Evolutionary conservation across 139 green algal genomes (phyloP), one percentile per base, ranked within the genome.

Genomic region (Haematococcus sp.): DNA sequence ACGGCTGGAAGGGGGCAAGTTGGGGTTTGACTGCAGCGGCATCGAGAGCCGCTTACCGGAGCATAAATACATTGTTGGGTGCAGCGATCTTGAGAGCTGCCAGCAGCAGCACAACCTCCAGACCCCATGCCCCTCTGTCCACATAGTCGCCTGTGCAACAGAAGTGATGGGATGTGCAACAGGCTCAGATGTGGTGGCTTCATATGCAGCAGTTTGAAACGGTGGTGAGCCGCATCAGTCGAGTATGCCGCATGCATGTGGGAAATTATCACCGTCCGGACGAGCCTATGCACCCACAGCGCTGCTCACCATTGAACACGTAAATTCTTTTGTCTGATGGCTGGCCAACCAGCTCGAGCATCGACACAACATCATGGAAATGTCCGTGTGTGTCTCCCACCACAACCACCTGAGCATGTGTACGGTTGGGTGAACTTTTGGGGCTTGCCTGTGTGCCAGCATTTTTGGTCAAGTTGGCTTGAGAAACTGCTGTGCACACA

Each of bases 351-450:
- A 30, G 34, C 4, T 17, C 32, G 3, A 68, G 58, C 58, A n/a
- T 65, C 20, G 20, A 65, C 0, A 64, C 22, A 15, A 97, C 83
- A 44, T 98, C 93, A 55, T 93, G 89, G 63, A 92, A 93, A 61
- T 98, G 93, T 20, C 93, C 93, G 69, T 98, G 93, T 5, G 93
- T 97, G 63, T 98, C 93, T 1, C 93, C 93, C 3, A 98, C 90
- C 1, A 97, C 87, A 4, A 74, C 77, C 1, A 90, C 79, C 25
- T 83, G 77, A 17, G 33, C 25, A 1, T 75, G 23, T 28, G 54
- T 28, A 11, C 22, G 7, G 11, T 5, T 25, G 7, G 9, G 22
- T 61, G 54, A 13, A 25, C n/a, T n/a, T n/a, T n/a, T n/a, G n/a
- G n/a, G n/a, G n/a, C n/a, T n/a, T n/a, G n/a, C n/a, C n/a, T n/a